These are phyloP conservation scores for Podospora bellae-mahoneyi DNA, from an alignment of 495 filamentous ascomycete species.

Conservation along the genomic window DNA sequence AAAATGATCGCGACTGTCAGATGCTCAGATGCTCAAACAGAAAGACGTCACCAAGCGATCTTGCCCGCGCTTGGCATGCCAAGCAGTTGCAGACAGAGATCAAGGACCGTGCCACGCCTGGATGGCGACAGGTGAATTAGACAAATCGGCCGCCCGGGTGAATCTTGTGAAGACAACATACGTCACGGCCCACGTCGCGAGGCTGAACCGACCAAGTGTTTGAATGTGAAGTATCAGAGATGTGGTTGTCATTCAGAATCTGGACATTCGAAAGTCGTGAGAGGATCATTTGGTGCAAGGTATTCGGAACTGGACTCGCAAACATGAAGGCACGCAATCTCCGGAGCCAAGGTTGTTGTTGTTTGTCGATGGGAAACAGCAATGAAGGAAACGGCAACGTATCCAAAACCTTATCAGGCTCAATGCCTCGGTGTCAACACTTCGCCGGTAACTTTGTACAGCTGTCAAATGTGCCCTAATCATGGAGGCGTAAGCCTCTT, in stretches of 20 bases:
- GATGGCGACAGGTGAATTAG: not conserved
- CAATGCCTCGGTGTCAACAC: not conserved
- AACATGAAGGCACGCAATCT: not conserved
- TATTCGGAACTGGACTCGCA: not conserved
- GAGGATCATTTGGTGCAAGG: too few species aligned
- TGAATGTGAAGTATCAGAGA: too few species aligned
- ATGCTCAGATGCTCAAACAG: not conserved
- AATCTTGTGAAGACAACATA: not conserved
- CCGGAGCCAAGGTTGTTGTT: not conserved
- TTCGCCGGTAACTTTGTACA: not conserved
- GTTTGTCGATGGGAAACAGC: not conserved
- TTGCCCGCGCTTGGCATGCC: not conserved
- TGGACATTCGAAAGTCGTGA: too few species aligned
- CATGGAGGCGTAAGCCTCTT: not conserved
- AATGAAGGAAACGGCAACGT: not conserved
- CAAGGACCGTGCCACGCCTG: not conserved
- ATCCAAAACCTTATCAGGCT: not conserved
- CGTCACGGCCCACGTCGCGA: not conserved
- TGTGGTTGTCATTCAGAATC: too few species aligned
- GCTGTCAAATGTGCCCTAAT: not conserved
- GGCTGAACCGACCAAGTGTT: not conserved
- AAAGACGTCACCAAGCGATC: slow-evolving; percentile 1
- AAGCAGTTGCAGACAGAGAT: not conserved
- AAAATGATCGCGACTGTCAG: not conserved
- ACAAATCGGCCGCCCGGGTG: not conserved